phyloP scores from a whole-genome alignment of 2,329 filamentous ascomycete genomes.

The Pseudofabraea citricarpa region DNA sequence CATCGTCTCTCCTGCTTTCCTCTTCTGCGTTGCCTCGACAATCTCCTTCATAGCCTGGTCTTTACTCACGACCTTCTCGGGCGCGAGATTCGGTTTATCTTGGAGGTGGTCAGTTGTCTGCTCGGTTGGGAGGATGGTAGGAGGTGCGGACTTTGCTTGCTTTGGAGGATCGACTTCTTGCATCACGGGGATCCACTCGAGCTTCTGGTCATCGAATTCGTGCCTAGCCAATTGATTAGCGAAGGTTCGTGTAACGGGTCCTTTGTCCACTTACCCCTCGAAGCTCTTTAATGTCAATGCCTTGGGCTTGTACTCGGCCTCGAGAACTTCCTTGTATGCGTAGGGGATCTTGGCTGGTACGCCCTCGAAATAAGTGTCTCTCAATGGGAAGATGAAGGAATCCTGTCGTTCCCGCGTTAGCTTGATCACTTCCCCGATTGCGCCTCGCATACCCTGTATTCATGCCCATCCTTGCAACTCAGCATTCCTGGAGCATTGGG shows the following conservation, averaged over 20 bases:
- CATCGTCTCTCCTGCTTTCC: too few relatives aligned
- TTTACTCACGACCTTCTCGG: too few relatives aligned
- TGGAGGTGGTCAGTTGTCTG: too few relatives aligned
- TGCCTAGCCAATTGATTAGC: constrained; percentile 27
- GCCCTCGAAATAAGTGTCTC: constrained; percentile 65
- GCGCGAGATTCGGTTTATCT: too few relatives aligned
- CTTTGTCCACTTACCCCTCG: constrained; percentile 39
- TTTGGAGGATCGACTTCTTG: constrained; percentile 7
- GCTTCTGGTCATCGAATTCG: constrained; percentile 33
- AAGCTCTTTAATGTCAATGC: constrained; percentile 47
- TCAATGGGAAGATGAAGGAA: constrained; percentile 61
- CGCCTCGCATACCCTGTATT: constrained; percentile 36
- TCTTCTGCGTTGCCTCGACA: too few relatives aligned
- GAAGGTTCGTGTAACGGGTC: background rate
- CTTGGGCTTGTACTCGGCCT: constrained; percentile 50
- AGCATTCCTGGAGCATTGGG: constrained; percentile 39
- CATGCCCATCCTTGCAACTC: constrained; percentile 46
- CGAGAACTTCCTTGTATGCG: constrained; percentile 52
- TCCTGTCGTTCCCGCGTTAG: constrained; percentile 31
- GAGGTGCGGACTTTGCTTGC: too few relatives aligned
- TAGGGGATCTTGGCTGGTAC: constrained; percentile 62
- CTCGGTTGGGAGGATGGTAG: too few relatives aligned
- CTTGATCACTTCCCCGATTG: background rate
- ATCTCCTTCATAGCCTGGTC: too few relatives aligned
- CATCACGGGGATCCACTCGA: constrained; percentile 29